Percentiles rank a stretch among this genome's conserved stretches.
Conservation (phyloP, 2,329 filamentous ascomycete genomes). For the Phialophora chinensis region DNA sequence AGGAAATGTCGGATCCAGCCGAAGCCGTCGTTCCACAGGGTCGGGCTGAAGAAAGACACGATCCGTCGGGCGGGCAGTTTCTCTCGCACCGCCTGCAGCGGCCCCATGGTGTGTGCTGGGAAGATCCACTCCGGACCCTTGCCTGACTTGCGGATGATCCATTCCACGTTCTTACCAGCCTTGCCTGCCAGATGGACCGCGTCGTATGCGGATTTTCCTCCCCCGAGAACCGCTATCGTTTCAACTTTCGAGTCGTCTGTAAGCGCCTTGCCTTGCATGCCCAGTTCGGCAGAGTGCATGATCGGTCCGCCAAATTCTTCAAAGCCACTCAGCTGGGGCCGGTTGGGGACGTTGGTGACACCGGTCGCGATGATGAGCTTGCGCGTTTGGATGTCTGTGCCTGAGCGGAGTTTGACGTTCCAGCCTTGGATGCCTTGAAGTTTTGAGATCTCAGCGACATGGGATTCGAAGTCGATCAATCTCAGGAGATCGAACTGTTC, state of each 20-base stretch:
- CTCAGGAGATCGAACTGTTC: constrained; percentile 58
- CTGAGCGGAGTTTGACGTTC: constrained; percentile 45
- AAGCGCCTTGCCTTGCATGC: constrained; percentile 50
- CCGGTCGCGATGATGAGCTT: constrained; percentile 64
- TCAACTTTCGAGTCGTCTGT: constrained; percentile 50
- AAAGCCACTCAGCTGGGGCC: constrained; percentile 57
- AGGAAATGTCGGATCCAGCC: constrained; percentile 54
- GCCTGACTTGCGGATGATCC: constrained; percentile 51
- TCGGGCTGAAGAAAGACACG: constrained; percentile 76
- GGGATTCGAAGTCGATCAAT: constrained; percentile 59
- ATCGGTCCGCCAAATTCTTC: constrained; percentile 55
- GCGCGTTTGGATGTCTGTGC: constrained; percentile 43
- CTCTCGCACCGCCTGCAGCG: constrained; percentile 71
- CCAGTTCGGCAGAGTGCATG: constrained; percentile 59
- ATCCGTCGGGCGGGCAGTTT: constrained; percentile 70
- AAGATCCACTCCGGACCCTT: constrained; percentile 50
- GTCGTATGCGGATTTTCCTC: constrained; percentile 70
- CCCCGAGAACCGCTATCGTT: constrained; percentile 63
- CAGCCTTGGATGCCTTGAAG: constrained; percentile 50
- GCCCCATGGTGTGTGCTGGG: constrained; percentile 42
- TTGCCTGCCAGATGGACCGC: constrained; percentile 66
- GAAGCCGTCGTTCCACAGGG: constrained; percentile 68
- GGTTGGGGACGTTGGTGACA: constrained; percentile 57
- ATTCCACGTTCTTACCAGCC: constrained; percentile 57
- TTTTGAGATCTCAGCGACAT: constrained; percentile 57